These are phyloP conservation scores for Colletotrichum trifolii DNA, from an alignment of 2,329 filamentous ascomycete genomes.

Conservation along the genomic window DNA sequence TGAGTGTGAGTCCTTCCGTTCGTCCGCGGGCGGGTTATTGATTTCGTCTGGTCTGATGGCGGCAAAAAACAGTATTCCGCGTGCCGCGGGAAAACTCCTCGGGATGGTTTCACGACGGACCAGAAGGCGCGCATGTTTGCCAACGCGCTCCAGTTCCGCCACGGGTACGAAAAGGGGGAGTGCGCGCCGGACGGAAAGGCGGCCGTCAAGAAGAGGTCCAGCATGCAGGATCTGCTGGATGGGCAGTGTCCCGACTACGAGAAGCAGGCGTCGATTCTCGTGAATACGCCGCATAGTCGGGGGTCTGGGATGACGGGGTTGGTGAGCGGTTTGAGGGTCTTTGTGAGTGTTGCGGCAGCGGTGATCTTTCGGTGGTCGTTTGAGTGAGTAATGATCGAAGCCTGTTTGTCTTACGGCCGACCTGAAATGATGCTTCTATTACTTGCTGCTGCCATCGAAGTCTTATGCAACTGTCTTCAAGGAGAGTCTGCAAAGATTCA, in stretches of 20 bases:
- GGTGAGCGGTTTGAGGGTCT: background rate
- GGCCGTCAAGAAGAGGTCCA: constrained; percentile 34
- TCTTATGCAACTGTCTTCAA: too few species aligned
- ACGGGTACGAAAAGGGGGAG: constrained; percentile 38
- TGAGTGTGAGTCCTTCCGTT: constrained; percentile 37
- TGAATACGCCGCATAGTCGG: constrained; percentile 18
- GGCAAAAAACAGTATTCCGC: constrained; percentile 26
- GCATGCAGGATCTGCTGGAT: constrained; percentile 41
- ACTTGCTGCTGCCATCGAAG: too few species aligned
- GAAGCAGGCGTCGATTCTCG: constrained; percentile 28
- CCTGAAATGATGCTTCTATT: too few species aligned
- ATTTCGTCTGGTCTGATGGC: background rate
- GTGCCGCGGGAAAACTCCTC: constrained; percentile 33
- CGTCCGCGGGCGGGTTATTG: too few species aligned
- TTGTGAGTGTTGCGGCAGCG: background rate
- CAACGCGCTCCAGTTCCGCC: constrained; percentile 39
- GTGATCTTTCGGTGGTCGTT: background rate
- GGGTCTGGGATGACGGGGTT: background rate
- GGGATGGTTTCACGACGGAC: constrained; percentile 40
- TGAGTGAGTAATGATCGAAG: background rate
- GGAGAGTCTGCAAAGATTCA: too few species aligned
- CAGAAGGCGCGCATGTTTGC: constrained; percentile 41
- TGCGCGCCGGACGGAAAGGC: constrained; percentile 35
- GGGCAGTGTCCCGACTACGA: constrained; percentile 39
- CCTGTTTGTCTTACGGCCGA: too few species aligned